These are phyloP conservation scores for Exobasidium rhododendri DNA, from an alignment of 1,284 basidiomycete genomes.

Conservation along the genomic window DNA sequence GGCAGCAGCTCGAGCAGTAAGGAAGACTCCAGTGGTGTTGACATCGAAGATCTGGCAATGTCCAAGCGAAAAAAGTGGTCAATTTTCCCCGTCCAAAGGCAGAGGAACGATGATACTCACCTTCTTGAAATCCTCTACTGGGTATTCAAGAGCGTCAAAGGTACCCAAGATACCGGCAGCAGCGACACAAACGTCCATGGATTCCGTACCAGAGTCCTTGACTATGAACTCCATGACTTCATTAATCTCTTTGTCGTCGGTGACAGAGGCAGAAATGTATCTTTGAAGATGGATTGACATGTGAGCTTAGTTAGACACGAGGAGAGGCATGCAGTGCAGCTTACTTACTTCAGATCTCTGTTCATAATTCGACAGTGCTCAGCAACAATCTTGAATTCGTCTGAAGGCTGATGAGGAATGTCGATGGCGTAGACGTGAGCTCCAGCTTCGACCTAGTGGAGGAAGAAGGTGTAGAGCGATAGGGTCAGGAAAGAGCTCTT, in stretches of 20 bases:
- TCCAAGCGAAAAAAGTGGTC: constrained; percentile 7
- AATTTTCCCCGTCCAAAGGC: no score
- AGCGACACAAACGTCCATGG: constrained; percentile 71
- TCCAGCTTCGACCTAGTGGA: constrained; percentile 69
- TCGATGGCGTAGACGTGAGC: constrained; percentile 76
- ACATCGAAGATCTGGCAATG: constrained; percentile 56
- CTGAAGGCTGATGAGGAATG: constrained; percentile 64
- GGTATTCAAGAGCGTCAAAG: constrained; percentile 67
- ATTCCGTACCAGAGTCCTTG: constrained; percentile 55
- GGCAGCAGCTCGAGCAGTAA: constrained; percentile 74
- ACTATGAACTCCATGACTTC: constrained; percentile 52
- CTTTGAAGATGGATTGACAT: constrained; percentile 15
- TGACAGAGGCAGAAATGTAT: constrained; percentile 57
- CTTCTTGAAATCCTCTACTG: constrained; percentile 68
- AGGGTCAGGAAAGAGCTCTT: neutral
- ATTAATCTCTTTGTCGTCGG: constrained; percentile 61
- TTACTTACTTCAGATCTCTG: constrained; percentile 63
- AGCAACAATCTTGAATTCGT: constrained; percentile 63
- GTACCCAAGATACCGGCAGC: constrained; percentile 72
- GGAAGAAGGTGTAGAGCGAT: neutral
- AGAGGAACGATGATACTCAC: constrained; percentile 59
- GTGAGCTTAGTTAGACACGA: constrained; percentile 62
- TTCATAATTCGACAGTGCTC: constrained; percentile 60
- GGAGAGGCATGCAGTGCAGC: constrained; percentile 62
- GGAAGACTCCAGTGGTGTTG: constrained; percentile 73